These are phyloP conservation scores for Candida hispaniensis DNA, from an alignment of 805 yeast genomes.

Conservation along the genomic window DNA sequence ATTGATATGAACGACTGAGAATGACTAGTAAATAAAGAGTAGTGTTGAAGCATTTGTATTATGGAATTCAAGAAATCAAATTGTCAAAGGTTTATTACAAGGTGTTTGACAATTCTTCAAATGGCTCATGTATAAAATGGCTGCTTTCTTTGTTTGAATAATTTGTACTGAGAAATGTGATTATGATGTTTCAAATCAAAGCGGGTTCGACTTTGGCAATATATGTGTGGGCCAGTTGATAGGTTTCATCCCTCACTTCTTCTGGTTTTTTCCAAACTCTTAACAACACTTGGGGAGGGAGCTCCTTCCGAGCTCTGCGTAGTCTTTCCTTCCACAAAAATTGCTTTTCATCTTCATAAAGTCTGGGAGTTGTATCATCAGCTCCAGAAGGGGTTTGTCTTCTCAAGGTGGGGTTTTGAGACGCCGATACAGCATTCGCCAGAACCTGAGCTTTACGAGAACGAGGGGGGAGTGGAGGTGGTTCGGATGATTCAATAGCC, in stretches of 20 bases:
- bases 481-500: constrained; percentile 26
- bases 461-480: constrained; percentile 17
- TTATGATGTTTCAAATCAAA: too few relatives aligned
- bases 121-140: too few relatives aligned
- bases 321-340: constrained; percentile 52
- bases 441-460: constrained; percentile 21
- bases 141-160: too few relatives aligned
- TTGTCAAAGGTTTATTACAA: too few relatives aligned
- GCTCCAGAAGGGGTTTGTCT: constrained; percentile 25
- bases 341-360: constrained; percentile 34
- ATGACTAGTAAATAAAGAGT: too few relatives aligned
- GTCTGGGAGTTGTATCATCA: constrained; percentile 22
- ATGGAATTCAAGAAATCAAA: too few relatives aligned
- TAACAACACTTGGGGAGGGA: constrained; percentile 34
- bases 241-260: constrained; percentile 32
- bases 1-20: too few relatives aligned
- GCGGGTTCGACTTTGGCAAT: too few relatives aligned
- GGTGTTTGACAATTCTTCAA: too few relatives aligned
- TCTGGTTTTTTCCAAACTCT: constrained; percentile 36
- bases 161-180: too few relatives aligned
- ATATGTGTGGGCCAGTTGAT: constrained; percentile 20
- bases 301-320: constrained; percentile 31
- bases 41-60: too few relatives aligned
- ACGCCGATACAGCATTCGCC: constrained; percentile 30
- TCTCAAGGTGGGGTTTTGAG: constrained; percentile 17